These are phyloP conservation scores for Sugiyamaella chiloensis DNA, from an alignment of 805 yeast genomes.

Conservation along the genomic window DNA sequence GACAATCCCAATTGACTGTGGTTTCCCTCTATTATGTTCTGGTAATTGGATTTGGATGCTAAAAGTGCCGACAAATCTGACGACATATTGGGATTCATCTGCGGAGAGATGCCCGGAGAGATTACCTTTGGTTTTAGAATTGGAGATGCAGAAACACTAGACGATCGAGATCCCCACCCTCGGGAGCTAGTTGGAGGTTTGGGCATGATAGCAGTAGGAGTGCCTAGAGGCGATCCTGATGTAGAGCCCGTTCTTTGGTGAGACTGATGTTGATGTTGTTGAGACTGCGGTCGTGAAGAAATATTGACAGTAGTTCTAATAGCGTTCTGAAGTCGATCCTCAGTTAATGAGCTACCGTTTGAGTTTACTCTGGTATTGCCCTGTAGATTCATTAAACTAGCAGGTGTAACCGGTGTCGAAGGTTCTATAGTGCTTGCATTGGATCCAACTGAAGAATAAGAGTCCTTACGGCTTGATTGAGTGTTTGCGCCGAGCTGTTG, in stretches of 20 bases:
- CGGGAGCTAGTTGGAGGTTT: conserved; percentile 11
- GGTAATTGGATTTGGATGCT: conserved; percentile 42
- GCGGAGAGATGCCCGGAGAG: conserved; percentile 26
- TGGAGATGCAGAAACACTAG: conserved; percentile 23
- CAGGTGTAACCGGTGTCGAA: conserved; percentile 32
- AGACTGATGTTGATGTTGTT: neutral
- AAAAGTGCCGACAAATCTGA: conserved; percentile 26
- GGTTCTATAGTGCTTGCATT: conserved; percentile 11
- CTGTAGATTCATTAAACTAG: conserved; percentile 32
- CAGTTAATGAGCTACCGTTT: conserved; percentile 7
- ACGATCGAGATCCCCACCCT: conserved; percentile 14
- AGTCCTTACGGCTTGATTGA: conserved; percentile 3
- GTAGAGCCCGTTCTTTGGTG: conserved; percentile 8
- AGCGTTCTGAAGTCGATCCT: conserved; percentile 23
- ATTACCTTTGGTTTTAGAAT: conserved; percentile 28
- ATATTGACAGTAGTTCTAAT: conserved; percentile 21
- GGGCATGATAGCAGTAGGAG: conserved; percentile 19
- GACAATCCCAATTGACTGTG: conserved; percentile 40
- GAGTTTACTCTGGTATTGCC: conserved; percentile 23
- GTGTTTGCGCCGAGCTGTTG: neutral
- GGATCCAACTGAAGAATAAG: conserved; percentile 12
- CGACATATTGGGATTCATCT: conserved; percentile 19
- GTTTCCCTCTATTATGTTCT: conserved; percentile 41
- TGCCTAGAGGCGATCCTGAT: conserved; percentile 12
- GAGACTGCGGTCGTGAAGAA: conserved; percentile 7